These are phyloP conservation scores for Rhododendron williamsianum DNA, from an alignment of 148 eudicot genomes.

Conservation along the genomic window DNA sequence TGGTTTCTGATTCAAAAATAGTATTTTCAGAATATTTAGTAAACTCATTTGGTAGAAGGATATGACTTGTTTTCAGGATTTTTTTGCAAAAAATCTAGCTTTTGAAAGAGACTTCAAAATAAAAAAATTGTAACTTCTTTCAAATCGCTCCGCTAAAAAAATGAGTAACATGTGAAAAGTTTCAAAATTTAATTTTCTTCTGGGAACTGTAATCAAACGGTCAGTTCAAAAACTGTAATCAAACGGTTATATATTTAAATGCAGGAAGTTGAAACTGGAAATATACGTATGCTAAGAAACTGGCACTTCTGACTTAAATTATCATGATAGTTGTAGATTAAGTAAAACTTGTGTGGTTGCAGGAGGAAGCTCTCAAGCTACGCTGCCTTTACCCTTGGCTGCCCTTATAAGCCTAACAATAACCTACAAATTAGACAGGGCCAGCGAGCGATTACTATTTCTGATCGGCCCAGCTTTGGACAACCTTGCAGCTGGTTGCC, in stretches of 20 bases:
- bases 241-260: not conserved
- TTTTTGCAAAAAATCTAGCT: not conserved
- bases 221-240: not conserved
- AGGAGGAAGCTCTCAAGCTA: constrained; percentile 64
- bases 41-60: not conserved
- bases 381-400: constrained; percentile 93
- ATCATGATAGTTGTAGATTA: not conserved
- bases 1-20: not conserved
- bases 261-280: constrained; percentile 4
- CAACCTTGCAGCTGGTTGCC: constrained; percentile 81
- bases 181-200: not conserved
- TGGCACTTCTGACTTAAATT: not conserved
- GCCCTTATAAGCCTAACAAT: constrained; percentile 90
- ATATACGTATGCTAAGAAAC: not conserved
- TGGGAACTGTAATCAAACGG: not conserved
- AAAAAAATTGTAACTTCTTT: not conserved
- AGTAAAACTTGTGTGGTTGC: constrained; percentile 24
- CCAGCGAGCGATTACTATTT: constrained; percentile 63
- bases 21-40: not conserved
- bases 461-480: constrained; percentile 68
- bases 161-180: not conserved
- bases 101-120: not conserved
- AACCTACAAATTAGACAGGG: constrained; percentile 84
- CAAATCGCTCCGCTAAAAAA: not conserved
- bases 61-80: not conserved